A percentile compares a stretch with the other conserved stretches of the same genome.
Evolutionary conservation across 2,329 filamentous ascomycete species (phyloP).

Genomic region (Allantophomopsis cytisporea): DNA sequence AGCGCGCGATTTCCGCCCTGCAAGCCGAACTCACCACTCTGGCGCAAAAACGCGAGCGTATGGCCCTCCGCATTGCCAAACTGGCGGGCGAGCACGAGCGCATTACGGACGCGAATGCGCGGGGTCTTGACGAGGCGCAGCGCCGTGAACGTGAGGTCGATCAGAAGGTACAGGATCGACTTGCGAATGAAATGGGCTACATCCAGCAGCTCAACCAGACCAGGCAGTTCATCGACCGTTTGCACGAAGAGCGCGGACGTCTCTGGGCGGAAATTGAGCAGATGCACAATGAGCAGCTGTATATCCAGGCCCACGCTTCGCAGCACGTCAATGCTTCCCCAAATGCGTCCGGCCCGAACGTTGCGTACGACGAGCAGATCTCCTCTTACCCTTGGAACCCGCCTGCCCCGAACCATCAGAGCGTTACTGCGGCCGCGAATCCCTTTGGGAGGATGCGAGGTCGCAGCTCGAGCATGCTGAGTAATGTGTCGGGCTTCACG

Average conservation of each 20-base stretch:
- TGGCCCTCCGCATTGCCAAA: conserved; percentile 56
- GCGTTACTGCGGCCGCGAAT: conserved; percentile 1
- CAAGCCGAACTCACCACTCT: conserved; percentile 50
- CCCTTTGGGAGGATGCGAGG: conserved; percentile 24
- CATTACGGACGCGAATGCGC: conserved; percentile 52
- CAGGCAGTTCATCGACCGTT: conserved; percentile 3
- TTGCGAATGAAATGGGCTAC: conserved; percentile 11
- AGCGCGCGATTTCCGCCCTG: conserved; percentile 47
- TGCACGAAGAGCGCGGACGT: conserved; percentile 1
- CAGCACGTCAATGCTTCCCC: conserved; percentile 1
- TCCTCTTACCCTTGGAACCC: conserved; percentile 12
- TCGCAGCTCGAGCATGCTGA: conserved; percentile 54
- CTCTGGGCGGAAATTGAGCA: conserved; percentile 4
- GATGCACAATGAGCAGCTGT: conserved; percentile 2
- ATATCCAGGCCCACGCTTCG: neutral
- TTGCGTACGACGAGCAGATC: too few species aligned
- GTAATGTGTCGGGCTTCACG: conserved; percentile 52
- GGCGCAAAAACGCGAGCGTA: conserved; percentile 59
- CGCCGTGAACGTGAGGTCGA: conserved; percentile 15
- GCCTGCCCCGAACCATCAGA: conserved; percentile 3
- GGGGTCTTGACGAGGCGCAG: conserved; percentile 27
- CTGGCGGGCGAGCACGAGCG: conserved; percentile 60
- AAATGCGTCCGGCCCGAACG: conserved; percentile 2
- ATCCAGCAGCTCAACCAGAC: conserved; percentile 8
- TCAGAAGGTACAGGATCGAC: conserved; percentile 13